A percentile compares a stretch with the other conserved stretches of the same genome.
These are phyloP conservation scores for Tolypocladium inflatum DNA, from an alignment of 2,329 filamentous ascomycete species.

Conservation along the genomic window DNA sequence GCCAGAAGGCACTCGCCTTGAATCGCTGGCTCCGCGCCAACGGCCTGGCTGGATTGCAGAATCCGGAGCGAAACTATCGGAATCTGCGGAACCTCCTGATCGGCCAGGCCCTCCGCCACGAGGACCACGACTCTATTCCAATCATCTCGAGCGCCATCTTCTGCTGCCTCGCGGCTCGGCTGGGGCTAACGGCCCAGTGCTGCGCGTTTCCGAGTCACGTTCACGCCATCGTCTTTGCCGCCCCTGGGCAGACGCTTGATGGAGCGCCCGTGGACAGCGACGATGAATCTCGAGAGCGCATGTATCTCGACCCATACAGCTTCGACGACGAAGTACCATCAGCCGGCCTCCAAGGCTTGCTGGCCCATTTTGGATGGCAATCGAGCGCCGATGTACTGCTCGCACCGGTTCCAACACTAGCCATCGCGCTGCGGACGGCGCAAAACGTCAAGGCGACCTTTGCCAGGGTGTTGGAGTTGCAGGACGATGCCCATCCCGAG, in stretches of 20 bases:
- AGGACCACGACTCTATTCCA: slow-evolving; percentile 70
- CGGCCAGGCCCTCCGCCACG: slow-evolving; percentile 65
- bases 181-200: slow-evolving; percentile 68
- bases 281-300: slow-evolving; percentile 32
- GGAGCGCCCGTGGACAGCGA: slow-evolving; percentile 27
- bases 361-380: slow-evolving; percentile 41
- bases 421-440: slow-evolving; percentile 61
- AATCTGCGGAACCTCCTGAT: slow-evolving; percentile 82
- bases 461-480: slow-evolving; percentile 17
- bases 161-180: slow-evolving; percentile 63
- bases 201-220: slow-evolving; percentile 81
- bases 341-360: slow-evolving; percentile 45
- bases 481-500: slow-evolving; percentile 15
- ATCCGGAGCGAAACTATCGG: slow-evolving; percentile 59
- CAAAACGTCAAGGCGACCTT: slow-evolving; percentile 73
- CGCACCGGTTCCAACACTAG: slow-evolving; percentile 50
- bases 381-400: slow-evolving; percentile 43
- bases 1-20: slow-evolving; percentile 58
- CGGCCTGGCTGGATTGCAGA: slow-evolving; percentile 61
- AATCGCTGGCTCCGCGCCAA: slow-evolving; percentile 59
- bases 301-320: slow-evolving; percentile 80
- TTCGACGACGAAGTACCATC: slow-evolving; percentile 57
- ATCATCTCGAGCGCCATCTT: slow-evolving; percentile 83
- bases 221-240: slow-evolving; percentile 64
- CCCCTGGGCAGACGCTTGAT: slow-evolving; percentile 51